phyloP scores from a whole-genome alignment of 106 monocot species.

The Dendrobium catenatum region DNA sequence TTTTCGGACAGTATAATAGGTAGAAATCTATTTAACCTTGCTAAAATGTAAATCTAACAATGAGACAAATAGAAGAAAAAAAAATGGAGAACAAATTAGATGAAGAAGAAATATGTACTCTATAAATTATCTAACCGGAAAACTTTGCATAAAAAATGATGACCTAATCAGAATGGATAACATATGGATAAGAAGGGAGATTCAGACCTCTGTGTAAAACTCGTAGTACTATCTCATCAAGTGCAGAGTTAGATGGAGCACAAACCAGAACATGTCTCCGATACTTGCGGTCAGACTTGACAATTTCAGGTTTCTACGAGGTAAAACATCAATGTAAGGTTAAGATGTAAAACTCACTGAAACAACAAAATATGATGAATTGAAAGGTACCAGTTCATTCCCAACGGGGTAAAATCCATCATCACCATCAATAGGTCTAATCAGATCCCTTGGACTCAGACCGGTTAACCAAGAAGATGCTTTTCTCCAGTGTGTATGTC shows the following conservation, averaged over 20 bases:
- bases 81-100: neutral
- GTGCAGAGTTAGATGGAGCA: slow-evolving; percentile 98
- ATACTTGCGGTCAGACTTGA: slow-evolving; percentile 85
- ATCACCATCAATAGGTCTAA: slow-evolving; percentile 77
- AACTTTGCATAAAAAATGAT: neutral
- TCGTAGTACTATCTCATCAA: slow-evolving; percentile 97
- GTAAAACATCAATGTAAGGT: slow-evolving; percentile 9
- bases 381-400: slow-evolving; percentile 68
- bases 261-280: slow-evolving; percentile 95
- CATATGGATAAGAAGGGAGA: neutral
- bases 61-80: neutral
- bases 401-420: slow-evolving; percentile 83
- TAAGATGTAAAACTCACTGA: neutral
- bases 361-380: slow-evolving; percentile 3
- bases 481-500: slow-evolving; percentile 66
- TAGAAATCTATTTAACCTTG: neutral
- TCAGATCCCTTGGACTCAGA: slow-evolving; percentile 74
- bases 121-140: neutral
- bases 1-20: neutral
- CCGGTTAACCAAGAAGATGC: slow-evolving; percentile 87
- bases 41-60: neutral
- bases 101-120: neutral
- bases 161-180: neutral
- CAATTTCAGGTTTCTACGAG: slow-evolving; percentile 79
- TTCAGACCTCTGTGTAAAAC: slow-evolving; percentile 65